phyloP scores from a whole-genome alignment of 2,329 filamentous ascomycete genomes.

The Cladosporium velox region DNA sequence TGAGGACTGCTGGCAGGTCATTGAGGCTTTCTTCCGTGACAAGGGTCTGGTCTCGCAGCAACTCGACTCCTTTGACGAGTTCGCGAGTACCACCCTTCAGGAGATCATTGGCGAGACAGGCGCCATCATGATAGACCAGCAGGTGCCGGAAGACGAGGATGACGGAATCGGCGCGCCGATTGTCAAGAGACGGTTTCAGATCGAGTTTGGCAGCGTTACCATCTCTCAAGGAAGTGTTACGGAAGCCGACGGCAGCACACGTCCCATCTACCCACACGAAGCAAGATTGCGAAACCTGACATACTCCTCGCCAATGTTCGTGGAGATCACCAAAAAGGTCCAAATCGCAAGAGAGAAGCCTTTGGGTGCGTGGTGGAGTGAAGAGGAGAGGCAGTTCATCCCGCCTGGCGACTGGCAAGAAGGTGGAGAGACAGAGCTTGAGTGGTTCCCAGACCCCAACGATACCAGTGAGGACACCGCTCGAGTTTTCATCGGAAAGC shows the following conservation, averaged over 20 bases:
- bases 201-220: constrained; percentile 88
- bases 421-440: constrained; percentile 47
- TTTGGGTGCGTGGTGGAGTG: constrained; percentile 62
- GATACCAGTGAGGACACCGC: constrained; percentile 56
- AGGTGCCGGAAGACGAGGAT: constrained; percentile 73
- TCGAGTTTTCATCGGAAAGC: constrained; percentile 87
- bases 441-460: constrained; percentile 45
- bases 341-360: constrained; percentile 78
- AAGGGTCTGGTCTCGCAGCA: constrained; percentile 97
- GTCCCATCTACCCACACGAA: constrained; percentile 87
- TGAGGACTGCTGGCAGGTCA: constrained; percentile 98
- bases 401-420: constrained; percentile 44
- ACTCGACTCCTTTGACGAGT: constrained; percentile 97
- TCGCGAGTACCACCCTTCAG: constrained; percentile 90
- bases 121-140: constrained; percentile 89
- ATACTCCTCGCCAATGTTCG: constrained; percentile 88
- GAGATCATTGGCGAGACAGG: constrained; percentile 92
- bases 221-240: constrained; percentile 88
- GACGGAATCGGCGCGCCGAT: constrained; percentile 67
- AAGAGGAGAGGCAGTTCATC: constrained; percentile 58
- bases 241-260: constrained; percentile 87
- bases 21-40: constrained; percentile 92
- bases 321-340: constrained; percentile 83
- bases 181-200: constrained; percentile 86
- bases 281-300: constrained; percentile 94